Evolutionary conservation across 768 basidiomycete species (phyloP).

Genomic region (Hypholoma sublateritium): DNA sequence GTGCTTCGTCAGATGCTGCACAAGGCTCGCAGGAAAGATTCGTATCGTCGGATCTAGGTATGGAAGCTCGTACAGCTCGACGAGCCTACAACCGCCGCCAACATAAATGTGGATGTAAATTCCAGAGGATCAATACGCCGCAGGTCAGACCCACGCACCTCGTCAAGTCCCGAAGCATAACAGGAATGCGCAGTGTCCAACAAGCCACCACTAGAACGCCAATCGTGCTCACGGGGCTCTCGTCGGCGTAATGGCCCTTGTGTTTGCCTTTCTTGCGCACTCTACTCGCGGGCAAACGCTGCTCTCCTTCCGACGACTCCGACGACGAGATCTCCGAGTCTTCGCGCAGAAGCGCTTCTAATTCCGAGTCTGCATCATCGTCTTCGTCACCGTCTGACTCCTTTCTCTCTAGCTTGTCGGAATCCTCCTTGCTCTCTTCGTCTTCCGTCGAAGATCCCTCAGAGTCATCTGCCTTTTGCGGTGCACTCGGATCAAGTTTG

Average conservation of each 20-base stretch:
- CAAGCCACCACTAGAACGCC: slow-evolving; percentile 73
- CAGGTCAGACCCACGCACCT: slow-evolving; percentile 53
- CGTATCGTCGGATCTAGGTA: slow-evolving; percentile 70
- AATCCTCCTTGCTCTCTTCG: slow-evolving; percentile 12
- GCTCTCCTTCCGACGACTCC: slow-evolving; percentile 29
- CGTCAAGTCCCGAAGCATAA: slow-evolving; percentile 74
- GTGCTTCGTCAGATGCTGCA: slow-evolving; percentile 71
- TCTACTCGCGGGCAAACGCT: slow-evolving; percentile 15
- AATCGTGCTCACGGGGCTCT: slow-evolving; percentile 48
- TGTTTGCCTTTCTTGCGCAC: slow-evolving; percentile 14
- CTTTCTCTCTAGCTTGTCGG: not conserved
- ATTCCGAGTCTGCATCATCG: slow-evolving; percentile 31
- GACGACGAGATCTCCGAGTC: slow-evolving; percentile 43
- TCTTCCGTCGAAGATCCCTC: slow-evolving; percentile 4
- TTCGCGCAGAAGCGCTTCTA: slow-evolving; percentile 41
- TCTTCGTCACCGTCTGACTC: slow-evolving; percentile 10
- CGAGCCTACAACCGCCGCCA: slow-evolving; percentile 51
- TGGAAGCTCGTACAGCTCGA: slow-evolving; percentile 75
- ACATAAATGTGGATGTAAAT: not conserved
- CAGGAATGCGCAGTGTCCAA: slow-evolving; percentile 78
- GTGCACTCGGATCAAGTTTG: not conserved
- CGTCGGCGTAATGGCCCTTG: slow-evolving; percentile 27
- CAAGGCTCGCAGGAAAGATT: slow-evolving; percentile 60
- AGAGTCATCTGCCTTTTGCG: slow-evolving; percentile 8
- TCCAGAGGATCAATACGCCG: not conserved